Evolutionary conservation across 2,329 filamentous ascomycete genomes (phyloP).

Genomic region (Sporothrix curviconia): DNA sequence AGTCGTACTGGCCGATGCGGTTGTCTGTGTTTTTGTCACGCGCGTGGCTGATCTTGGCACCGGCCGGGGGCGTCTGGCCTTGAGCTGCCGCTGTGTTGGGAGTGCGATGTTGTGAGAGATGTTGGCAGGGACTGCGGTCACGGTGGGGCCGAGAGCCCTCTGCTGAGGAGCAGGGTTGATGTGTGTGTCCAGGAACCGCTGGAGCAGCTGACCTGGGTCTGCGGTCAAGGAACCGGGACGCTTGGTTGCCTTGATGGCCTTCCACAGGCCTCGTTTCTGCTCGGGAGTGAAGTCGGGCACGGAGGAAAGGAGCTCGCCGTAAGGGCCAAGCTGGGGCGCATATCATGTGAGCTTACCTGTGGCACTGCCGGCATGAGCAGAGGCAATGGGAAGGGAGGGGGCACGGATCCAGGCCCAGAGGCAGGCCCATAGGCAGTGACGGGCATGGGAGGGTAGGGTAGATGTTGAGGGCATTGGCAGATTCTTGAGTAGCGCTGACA

Average conservation of each 20-base stretch:
- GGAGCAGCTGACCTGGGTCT: neutral
- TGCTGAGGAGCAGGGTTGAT: too few species aligned
- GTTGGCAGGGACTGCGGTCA: too few species aligned
- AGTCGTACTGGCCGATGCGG: slow-evolving; percentile 18
- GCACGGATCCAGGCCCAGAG: too few species aligned
- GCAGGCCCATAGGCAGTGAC: too few species aligned
- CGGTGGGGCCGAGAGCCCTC: too few species aligned
- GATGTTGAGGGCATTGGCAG: too few species aligned
- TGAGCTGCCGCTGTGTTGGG: slow-evolving; percentile 12
- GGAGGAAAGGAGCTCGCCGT: neutral
- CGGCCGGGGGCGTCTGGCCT: slow-evolving; percentile 12
- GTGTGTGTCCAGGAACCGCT: neutral
- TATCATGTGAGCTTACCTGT: neutral
- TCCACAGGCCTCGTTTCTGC: slow-evolving; percentile 1
- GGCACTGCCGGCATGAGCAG: neutral
- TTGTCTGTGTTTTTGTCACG: slow-evolving; percentile 9
- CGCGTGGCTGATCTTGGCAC: slow-evolving; percentile 16
- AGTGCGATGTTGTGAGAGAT: neutral
- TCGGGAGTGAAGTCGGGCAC: neutral
- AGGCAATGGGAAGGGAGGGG: neutral
- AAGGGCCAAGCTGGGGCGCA: neutral
- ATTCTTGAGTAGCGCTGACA: too few species aligned
- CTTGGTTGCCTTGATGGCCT: neutral
- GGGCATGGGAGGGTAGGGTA: too few species aligned
- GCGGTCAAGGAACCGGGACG: neutral